Base-by-base conservation (phyloP, 2,329 filamentous ascomycete genomes). In the Trichoderma pleuroti region DNA sequence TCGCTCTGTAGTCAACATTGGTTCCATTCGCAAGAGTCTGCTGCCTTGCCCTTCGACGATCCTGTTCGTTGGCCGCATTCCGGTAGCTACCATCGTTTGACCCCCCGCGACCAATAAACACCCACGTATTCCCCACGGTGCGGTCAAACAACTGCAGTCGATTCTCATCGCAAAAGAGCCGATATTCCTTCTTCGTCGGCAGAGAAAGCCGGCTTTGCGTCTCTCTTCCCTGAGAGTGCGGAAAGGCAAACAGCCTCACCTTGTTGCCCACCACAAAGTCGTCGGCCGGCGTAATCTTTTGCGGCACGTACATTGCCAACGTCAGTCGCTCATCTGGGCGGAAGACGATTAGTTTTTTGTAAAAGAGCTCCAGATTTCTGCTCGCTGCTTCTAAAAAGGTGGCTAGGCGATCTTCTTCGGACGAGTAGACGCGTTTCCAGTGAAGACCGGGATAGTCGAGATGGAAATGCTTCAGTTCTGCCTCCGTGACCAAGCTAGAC, bases 331-430 rank as follows among this genome's bases (percentile, higher is more conserved):
- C 77, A 68, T 81, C 42, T 21, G 70, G 70, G 7, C 59, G 75
- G 30, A 82, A 74, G 12, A 83, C 71, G 46, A 84, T 78, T 2
- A 84, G 73, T 71, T 82, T 84, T 42, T 78, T 78, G 68, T 83
- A 80, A 70, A 83, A 83, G 0, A 77, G 57, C 24, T 79, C 79
- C 9, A 82, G 71, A 7, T 76, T 73, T 34, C 73, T 76, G 56
- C 73, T 73, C 1, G 78, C 72, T 4, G 73, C 72, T 16, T 80
- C 77, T 5, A 82, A 74, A 70, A 83, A 83, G 6, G 76, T 78
- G 32, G 75, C 80, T 21, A 82, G 73, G 0, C 80, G 78, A 63
- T 81, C 80, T 24, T 72, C 60, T 2, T 72, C 49, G 0, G 79
- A 78, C 9, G 75, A 76, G 72, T 80, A 83, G 11, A 81, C 74